Evolutionary conservation across 2,329 filamentous ascomycete species (phyloP), one percentile per base, ranked within the genome.

Genomic region (Alternaria sp.): DNA sequence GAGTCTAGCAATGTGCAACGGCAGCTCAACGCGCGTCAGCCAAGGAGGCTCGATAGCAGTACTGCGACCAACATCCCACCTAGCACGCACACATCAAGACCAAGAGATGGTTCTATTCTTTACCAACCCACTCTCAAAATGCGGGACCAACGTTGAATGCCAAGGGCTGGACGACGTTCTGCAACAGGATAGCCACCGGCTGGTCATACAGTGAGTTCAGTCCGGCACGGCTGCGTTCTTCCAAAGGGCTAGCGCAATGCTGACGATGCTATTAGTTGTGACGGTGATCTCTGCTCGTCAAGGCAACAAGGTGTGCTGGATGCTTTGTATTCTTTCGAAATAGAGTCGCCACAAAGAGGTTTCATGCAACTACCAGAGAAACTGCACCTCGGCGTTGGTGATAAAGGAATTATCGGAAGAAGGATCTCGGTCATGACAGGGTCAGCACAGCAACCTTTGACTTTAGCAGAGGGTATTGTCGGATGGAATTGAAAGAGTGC

Each of bases 21-120:
- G 75, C 43, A 41, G 57, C 21, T 78, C 76, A 10, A 67, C 65
- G 8, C 72, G 76, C 45, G 54, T 67, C 8, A 75, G 72, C 41
- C 76, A 79, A 64, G 77, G 77, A n/a, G 77, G 77, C 30, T 75
- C 76, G 1, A 77, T 79, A n/a, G 77, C 77, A 14, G 71, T 79
- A 1, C 68, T 79, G 1, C 71, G 66, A 11, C 71, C 75, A 15
- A 68, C 65, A 18, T 58, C 58, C 11, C 61, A 64, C 41, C 45
- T 65, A 2, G 25, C 30, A 9, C 64, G 58, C 5, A 49, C 65
- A 4, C 51, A 62, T 21, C 53, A 60, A 11, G 59, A 66, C 37
- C 63, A 72, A 20, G 71, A 78, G 44, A 71, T 77, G 60, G 65
- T 67, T 1, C 54, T 78, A 0, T 63, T 75, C 14, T 78, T 79